Base-by-base conservation (phyloP, 2,329 filamentous ascomycete genomes). In the Neonectria faginata region DNA sequence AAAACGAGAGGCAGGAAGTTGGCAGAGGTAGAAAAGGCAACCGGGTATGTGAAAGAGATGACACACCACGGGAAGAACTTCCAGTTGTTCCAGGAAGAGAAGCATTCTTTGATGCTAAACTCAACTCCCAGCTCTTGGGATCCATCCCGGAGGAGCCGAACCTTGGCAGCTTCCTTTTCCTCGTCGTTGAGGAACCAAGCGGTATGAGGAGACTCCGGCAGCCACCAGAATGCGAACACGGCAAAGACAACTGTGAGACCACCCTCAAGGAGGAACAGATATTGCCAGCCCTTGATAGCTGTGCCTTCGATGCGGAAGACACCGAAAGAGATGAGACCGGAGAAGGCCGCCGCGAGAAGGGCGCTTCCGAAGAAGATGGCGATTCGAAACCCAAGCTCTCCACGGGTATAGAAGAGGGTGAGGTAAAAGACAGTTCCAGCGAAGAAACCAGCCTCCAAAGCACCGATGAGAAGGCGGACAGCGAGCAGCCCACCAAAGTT, bases 231-330 rank as follows among this genome's bases (percentile, higher is more conserved):
- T 8, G 67, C 67, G 8, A 60, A 45, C 2, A 64, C 45, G 10
- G 67, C 70, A 41, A 72, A 64, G 16, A 70, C 57, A 3, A 69
- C 61, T 6, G 72, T 74, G 18, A 73, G 81, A 3, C 81, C 79
- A 11, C 89, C 88, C 74, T 91, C 88, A 22, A 91, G 85, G 33
- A 91, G 88, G 75, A 91, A 91, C 0, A 90, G 79, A 87, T 86
- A 89, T 8, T 86, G 79, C 88, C 88, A 91, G 3, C 88, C 88
- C 9, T 81, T 84, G 33, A 64, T 66, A 4, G 80, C 76, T 2
- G 89, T 76, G 1, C 88, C 89, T 14, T 77, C 76, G 5, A 79
- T 78, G 3, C 83, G 81, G 0, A 86, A 87, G 57, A 92, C 90
- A 1, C 89, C 86, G 2, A 84, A 86, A 0, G 85, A 83, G 31